Evolutionary conservation across 805 yeast genomes (phyloP), one percentile per base, ranked within the genome.

Genomic region (Monosporozyma servazzii): DNA sequence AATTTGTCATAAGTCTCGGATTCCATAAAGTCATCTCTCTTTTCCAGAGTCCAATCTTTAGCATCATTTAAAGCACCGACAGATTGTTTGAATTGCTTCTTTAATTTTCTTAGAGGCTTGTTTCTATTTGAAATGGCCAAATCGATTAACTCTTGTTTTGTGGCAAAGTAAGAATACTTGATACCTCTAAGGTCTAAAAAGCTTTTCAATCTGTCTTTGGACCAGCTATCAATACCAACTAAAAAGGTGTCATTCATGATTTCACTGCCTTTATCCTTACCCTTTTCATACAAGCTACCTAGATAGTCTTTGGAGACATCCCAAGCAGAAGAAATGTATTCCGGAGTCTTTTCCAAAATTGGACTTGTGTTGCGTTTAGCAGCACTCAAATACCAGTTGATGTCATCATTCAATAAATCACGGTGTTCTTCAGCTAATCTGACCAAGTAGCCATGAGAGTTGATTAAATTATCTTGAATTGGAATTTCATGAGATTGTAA

Each of bases 201-300:
- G 3, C 68, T 62, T 54, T 64, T 72, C 52, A 77, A 65, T 50
- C 73, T 70, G 18, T 70, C 73, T 56, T 73, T 73, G 20, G 77
- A 66, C 81, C 81, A 77, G 10, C 61, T 58, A 44, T 75, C 75
- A 48, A 76, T 63, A 37, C 75, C 77, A 42, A 73, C 64, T 46
- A 74, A 61, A 55, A 77, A 75, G 1, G 78, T 73, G 54, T 74
- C 75, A 59, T 73, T 73, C 59, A 75, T 64, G 7, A 71, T 54
- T 33, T 71, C 65, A 25, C 67, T 71, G 45, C 61, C 66, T 31
- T 57, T 59, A n/a, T 59, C 58, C 27, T 63, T 57, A 15, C 50
- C 27, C 61, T 60, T 49, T 40, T 47, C 30, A 29, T 48, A 52
- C 7, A 56, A 23, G n/a, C 48, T 40, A 4, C 54, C 49, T 21